These are phyloP conservation scores for Aspergillus sclerotioniger DNA, from an alignment of 495 filamentous ascomycete genomes.

Conservation along the genomic window DNA sequence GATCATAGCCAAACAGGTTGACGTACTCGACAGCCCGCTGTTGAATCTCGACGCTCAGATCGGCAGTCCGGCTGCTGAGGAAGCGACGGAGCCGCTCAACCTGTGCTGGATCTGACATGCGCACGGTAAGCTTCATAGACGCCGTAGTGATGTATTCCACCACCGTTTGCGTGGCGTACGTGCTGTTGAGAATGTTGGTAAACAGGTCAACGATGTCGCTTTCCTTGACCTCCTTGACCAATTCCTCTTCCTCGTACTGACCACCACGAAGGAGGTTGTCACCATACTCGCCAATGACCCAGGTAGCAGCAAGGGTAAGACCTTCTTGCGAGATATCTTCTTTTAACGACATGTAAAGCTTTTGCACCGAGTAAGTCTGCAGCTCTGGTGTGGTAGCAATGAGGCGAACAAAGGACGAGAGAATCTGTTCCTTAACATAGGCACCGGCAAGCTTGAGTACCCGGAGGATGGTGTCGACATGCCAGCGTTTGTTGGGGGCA, in stretches of 20 bases:
- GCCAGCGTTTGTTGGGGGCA: slow-evolving; percentile 96
- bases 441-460: slow-evolving; percentile 92
- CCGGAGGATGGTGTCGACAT: slow-evolving; percentile 95
- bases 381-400: slow-evolving; percentile 93
- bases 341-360: slow-evolving; percentile 84
- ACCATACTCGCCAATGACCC: slow-evolving; percentile 97
- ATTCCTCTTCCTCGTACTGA: slow-evolving; percentile 91
- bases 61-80: slow-evolving; percentile 69
- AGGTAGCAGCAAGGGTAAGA: slow-evolving; percentile 88
- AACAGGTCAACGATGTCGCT: slow-evolving; percentile 90
- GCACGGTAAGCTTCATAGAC: slow-evolving; percentile 90
- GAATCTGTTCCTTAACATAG: slow-evolving; percentile 95
- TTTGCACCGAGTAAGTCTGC: slow-evolving; percentile 94
- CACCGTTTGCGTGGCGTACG: slow-evolving; percentile 82
- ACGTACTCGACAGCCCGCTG: slow-evolving; percentile 93
- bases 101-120: slow-evolving; percentile 77
- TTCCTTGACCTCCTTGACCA: slow-evolving; percentile 86
- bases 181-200: slow-evolving; percentile 86
- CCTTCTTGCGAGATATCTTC: slow-evolving; percentile 97
- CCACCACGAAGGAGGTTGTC: slow-evolving; percentile 84
- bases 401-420: slow-evolving; percentile 93
- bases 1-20: slow-evolving; percentile 86
- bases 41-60: slow-evolving; percentile 91
- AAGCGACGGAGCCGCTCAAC: slow-evolving; percentile 80
- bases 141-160: slow-evolving; percentile 95